Percentiles rank a stretch among this genome's conserved stretches.
phyloP scores from a whole-genome alignment of 2,329 filamentous ascomycete species.

The Phaeomoniella chlamydospora region DNA sequence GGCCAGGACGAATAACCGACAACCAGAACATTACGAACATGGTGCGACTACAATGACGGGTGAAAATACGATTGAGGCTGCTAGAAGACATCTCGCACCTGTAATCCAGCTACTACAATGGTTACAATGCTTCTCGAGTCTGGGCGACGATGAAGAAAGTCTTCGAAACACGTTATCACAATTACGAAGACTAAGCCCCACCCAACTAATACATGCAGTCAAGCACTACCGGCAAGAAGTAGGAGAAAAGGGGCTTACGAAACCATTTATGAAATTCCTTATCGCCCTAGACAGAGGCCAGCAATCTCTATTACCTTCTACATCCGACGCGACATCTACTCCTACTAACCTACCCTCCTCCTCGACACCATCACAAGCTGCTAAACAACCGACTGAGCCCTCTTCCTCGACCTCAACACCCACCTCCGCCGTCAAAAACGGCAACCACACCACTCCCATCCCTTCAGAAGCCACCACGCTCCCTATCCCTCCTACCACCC shows the following conservation, averaged over 20 bases:
- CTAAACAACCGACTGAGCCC: conserved; percentile 3
- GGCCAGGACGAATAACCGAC: conserved; percentile 83
- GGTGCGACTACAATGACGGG: conserved; percentile 75
- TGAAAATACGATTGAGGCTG: conserved; percentile 73
- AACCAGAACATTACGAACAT: conserved; percentile 89
- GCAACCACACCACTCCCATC: conserved; percentile 3
- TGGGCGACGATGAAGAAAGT: conserved; percentile 79
- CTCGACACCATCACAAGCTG: conserved; percentile 1
- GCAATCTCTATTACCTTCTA: conserved; percentile 19
- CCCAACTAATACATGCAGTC: conserved; percentile 81
- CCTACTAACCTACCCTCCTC: conserved; percentile 8
- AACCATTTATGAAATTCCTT: conserved; percentile 78
- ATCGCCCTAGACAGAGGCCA: conserved; percentile 64
- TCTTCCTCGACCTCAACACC: conserved; percentile 12
- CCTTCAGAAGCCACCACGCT: conserved; percentile 5
- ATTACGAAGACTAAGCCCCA: conserved; percentile 66
- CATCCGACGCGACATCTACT: conserved; percentile 29
- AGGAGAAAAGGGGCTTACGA: conserved; percentile 80
- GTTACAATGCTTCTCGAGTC: conserved; percentile 93
- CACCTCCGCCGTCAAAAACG: conserved; percentile 10
- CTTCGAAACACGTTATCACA: conserved; percentile 82
- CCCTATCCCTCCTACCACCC: conserved; percentile 10
- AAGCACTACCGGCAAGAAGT: conserved; percentile 92
- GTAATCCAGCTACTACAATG: conserved; percentile 91
- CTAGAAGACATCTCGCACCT: conserved; percentile 72